Evolutionary conservation across 257 asterid species (phyloP).

Genomic region (Linderniella brevidens): DNA sequence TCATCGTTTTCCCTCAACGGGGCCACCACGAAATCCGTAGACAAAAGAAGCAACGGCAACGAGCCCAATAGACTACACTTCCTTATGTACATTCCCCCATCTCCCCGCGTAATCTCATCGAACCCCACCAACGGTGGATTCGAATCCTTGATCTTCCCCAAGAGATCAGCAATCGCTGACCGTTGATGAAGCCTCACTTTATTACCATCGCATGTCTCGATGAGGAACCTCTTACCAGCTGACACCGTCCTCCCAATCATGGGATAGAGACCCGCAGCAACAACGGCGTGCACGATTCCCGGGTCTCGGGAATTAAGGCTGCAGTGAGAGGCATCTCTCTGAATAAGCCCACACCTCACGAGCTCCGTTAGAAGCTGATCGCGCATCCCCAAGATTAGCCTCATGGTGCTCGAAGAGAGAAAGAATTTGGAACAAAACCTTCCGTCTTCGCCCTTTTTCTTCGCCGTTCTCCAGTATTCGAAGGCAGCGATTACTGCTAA

Average conservation of each 20-base stretch:
- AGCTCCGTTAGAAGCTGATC: slow-evolving; percentile 54
- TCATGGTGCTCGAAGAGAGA: slow-evolving; percentile 48
- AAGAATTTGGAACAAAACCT: slow-evolving; percentile 56
- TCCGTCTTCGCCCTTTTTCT: slow-evolving; percentile 35
- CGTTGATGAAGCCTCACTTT: slow-evolving; percentile 57
- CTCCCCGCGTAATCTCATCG: slow-evolving; percentile 84
- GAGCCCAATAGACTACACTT: slow-evolving; percentile 57
- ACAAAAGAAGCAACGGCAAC: slow-evolving; percentile 55
- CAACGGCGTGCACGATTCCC: slow-evolving; percentile 64
- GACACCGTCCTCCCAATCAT: slow-evolving; percentile 65
- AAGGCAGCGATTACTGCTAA: slow-evolving; percentile 79
- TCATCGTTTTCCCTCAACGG: slow-evolving; percentile 27
- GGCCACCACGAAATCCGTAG: slow-evolving; percentile 69
- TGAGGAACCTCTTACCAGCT: slow-evolving; percentile 24
- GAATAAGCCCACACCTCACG: slow-evolving; percentile 39
- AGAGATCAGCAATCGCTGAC: slow-evolving; percentile 36
- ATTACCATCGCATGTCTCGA: slow-evolving; percentile 60
- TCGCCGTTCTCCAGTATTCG: slow-evolving; percentile 69
- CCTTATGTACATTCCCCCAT: slow-evolving; percentile 52
- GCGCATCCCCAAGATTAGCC: slow-evolving; percentile 56
- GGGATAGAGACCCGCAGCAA: slow-evolving; percentile 74
- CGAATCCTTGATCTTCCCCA: slow-evolving; percentile 12
- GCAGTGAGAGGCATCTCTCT: slow-evolving; percentile 30
- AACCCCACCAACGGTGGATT: slow-evolving; percentile 37
- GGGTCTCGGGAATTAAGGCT: slow-evolving; percentile 63